These are phyloP conservation scores for Saturnispora bothae DNA, from an alignment of 805 yeast genomes.

Conservation along the genomic window DNA sequence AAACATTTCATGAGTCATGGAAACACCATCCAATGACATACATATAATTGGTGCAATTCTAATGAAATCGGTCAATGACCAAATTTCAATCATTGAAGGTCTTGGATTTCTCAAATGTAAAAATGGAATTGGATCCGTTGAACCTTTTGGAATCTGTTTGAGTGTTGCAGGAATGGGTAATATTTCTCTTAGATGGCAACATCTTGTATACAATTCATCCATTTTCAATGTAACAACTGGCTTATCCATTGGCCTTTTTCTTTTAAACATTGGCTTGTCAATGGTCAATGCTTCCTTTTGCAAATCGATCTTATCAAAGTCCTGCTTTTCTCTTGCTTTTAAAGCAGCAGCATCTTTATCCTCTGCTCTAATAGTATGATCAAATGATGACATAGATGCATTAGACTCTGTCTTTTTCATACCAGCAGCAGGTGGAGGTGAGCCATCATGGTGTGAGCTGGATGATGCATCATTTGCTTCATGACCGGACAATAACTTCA, in stretches of 20 bases:
- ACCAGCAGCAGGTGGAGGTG: slow-evolving; percentile 12
- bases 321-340: slow-evolving; percentile 19
- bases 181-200: slow-evolving; percentile 88
- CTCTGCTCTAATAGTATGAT: slow-evolving; percentile 22
- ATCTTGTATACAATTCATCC: slow-evolving; percentile 77
- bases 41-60: slow-evolving; percentile 75
- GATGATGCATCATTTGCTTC: slow-evolving; percentile 11
- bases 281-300: slow-evolving; percentile 34
- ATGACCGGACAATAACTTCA: slow-evolving; percentile 30
- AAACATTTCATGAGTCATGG: slow-evolving; percentile 66
- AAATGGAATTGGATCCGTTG: slow-evolving; percentile 61
- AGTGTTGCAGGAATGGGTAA: slow-evolving; percentile 85
- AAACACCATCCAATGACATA: slow-evolving; percentile 70
- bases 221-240: slow-evolving; percentile 34
- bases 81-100: slow-evolving; percentile 81
- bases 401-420: slow-evolving; percentile 15
- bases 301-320: slow-evolving; percentile 16
- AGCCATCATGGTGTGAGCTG: slow-evolving; percentile 1
- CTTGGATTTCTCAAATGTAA: slow-evolving; percentile 74
- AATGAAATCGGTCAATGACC: slow-evolving; percentile 81
- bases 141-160: slow-evolving; percentile 70
- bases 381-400: slow-evolving; percentile 15
- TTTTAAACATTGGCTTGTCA: slow-evolving; percentile 56
- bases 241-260: slow-evolving; percentile 27
- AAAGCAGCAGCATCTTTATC: slow-evolving; percentile 24